Conservation (phyloP, 257 asterid genomes). For the Cruciata laevipes region DNA sequence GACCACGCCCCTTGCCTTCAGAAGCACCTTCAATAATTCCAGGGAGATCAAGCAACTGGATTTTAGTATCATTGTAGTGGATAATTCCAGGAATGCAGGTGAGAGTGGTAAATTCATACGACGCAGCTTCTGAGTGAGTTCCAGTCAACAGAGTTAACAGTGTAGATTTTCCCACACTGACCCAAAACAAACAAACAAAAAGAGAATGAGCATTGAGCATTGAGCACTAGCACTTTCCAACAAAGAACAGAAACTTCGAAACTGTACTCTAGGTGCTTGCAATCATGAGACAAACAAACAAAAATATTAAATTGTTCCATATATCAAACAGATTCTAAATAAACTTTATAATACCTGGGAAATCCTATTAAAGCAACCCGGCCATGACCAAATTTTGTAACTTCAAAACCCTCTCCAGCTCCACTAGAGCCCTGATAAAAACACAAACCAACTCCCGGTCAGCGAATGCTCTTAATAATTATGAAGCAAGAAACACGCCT, state of each 20-base stretch:
- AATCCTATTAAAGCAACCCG: constrained; percentile 97
- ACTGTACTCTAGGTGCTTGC: neutral
- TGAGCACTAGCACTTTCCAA: neutral
- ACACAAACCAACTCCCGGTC: constrained; percentile 8
- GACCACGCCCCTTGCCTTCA: constrained; percentile 99
- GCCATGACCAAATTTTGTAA: constrained; percentile 93
- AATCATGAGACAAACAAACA: neutral
- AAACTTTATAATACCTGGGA: constrained; percentile 61
- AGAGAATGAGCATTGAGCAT: neutral
- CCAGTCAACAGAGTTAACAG: constrained; percentile 96
- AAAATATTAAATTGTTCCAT: neutral
- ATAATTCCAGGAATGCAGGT: constrained; percentile 98
- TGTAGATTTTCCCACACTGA: constrained; percentile 96
- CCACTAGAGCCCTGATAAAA: constrained; percentile 82
- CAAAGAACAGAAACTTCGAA: neutral
- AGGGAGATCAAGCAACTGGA: constrained; percentile 98
- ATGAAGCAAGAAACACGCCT: neutral
- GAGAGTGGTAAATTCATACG: constrained; percentile 96
- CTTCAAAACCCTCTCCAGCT: constrained; percentile 99
- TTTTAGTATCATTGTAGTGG: constrained; percentile 93
- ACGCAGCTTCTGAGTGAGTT: constrained; percentile 97
- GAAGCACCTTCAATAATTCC: constrained; percentile 99
- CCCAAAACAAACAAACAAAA: constrained; percentile 8
- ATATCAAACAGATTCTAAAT: neutral
- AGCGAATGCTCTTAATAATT: neutral